Evolutionary conservation across 108 stramenopile species (phyloP).

Genomic region (Poteriospumella lacustris): DNA sequence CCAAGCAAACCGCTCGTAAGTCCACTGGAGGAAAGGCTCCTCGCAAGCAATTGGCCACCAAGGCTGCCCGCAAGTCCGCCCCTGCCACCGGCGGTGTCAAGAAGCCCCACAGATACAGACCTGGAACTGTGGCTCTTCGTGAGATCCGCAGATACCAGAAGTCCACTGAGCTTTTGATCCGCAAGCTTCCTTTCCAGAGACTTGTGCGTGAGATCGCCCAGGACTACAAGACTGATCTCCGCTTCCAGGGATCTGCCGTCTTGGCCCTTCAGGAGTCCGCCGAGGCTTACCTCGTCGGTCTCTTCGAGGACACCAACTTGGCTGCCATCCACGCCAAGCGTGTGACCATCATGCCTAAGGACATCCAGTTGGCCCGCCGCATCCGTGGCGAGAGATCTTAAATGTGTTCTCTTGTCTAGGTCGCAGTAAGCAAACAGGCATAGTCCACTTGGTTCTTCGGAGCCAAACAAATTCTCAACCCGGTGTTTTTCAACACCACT

Average conservation of each 20-base stretch:
- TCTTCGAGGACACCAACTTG: constrained; percentile 49
- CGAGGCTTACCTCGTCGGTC: constrained; percentile 59
- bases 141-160: constrained; percentile 90
- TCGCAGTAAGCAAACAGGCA: too few relatives aligned
- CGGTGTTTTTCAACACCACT: too few relatives aligned
- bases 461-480: too few relatives aligned
- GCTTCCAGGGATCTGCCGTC: constrained; percentile 91
- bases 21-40: constrained; percentile 93
- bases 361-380: constrained; percentile 47
- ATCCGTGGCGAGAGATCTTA: too few relatives aligned
- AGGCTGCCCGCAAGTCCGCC: constrained; percentile 67
- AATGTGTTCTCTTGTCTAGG: too few relatives aligned
- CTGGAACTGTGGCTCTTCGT: constrained; percentile 78
- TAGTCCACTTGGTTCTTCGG: too few relatives aligned
- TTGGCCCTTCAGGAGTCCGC: constrained; percentile 61
- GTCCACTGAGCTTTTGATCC: constrained; percentile 78
- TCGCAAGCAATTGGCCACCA: constrained; percentile 79
- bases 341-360: constrained; percentile 48
- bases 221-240: constrained; percentile 81
- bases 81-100: constrained; percentile 54
- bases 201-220: constrained; percentile 66
- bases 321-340: constrained; percentile 50
- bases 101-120: constrained; percentile 61
- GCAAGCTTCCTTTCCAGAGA: constrained; percentile 87
- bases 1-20: constrained; percentile 96